These are phyloP conservation scores for Fusarium verticillioides DNA, from an alignment of 2,329 filamentous ascomycete genomes.

Conservation along the genomic window DNA sequence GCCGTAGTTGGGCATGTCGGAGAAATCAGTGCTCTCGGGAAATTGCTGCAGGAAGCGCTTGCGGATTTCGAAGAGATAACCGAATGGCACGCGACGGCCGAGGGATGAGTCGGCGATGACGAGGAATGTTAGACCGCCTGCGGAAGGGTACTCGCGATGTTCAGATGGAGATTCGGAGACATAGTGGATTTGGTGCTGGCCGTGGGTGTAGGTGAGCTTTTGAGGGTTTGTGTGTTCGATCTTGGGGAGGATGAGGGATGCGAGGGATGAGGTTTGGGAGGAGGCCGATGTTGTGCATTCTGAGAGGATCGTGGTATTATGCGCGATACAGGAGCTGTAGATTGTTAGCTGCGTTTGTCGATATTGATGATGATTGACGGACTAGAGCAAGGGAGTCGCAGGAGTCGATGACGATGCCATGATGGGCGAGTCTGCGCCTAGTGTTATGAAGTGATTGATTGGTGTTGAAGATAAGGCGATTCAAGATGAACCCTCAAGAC, in stretches of 20 bases:
- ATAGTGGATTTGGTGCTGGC: constrained; percentile 94
- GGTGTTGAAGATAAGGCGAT: background rate
- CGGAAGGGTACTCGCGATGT: constrained; percentile 66
- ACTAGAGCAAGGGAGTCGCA: constrained; percentile 79
- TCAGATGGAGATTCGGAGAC: constrained; percentile 83
- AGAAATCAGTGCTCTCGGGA: constrained; percentile 75
- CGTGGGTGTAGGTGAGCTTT: constrained; percentile 95
- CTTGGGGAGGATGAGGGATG: constrained; percentile 94
- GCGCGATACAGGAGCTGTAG: constrained; percentile 87
- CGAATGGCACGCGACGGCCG: constrained; percentile 90
- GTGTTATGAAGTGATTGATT: background rate
- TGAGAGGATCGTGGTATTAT: constrained; percentile 90
- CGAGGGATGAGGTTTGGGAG: constrained; percentile 85
- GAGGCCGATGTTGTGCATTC: constrained; percentile 91
- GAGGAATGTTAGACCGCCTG: constrained; percentile 89
- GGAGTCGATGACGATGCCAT: constrained; percentile 80
- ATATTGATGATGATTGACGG: constrained; percentile 48
- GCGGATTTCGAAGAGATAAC: constrained; percentile 90
- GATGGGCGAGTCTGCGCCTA: constrained; percentile 1
- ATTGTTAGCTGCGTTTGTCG: constrained; percentile 1
- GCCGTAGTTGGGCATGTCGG: constrained; percentile 86
- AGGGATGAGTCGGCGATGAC: constrained; percentile 85
- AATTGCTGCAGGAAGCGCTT: constrained; percentile 84
- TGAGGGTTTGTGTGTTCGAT: constrained; percentile 83
- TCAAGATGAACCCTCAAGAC: background rate